Evolutionary conservation across 352 stramenopile species (phyloP).

Genomic region (Phytophthora citricola): DNA sequence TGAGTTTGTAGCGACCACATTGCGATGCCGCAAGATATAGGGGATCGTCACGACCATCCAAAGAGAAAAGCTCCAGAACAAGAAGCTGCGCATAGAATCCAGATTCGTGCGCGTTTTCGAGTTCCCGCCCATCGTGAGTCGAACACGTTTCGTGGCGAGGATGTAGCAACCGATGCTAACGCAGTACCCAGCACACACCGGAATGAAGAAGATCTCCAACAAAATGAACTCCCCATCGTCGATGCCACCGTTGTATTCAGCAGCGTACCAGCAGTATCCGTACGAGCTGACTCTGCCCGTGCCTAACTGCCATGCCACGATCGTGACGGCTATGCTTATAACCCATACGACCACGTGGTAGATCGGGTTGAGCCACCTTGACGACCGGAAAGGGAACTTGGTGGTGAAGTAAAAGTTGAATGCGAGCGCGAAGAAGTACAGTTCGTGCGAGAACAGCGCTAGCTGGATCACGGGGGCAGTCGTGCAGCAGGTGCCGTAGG

Average conservation of each 20-base stretch:
- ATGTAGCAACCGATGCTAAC: slow-evolving; percentile 81
- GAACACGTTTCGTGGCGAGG: slow-evolving; percentile 72
- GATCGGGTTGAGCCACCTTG: slow-evolving; percentile 67
- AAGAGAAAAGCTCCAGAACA: slow-evolving; percentile 76
- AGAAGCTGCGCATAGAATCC: slow-evolving; percentile 79
- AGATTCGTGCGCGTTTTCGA: slow-evolving; percentile 72
- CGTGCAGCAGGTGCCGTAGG: slow-evolving; percentile 67
- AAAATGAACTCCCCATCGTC: slow-evolving; percentile 64
- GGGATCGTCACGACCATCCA: slow-evolving; percentile 74
- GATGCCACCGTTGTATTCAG: slow-evolving; percentile 29
- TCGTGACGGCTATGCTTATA: slow-evolving; percentile 54
- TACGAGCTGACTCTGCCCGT: slow-evolving; percentile 70
- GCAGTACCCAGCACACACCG: slow-evolving; percentile 59
- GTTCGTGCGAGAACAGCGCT: slow-evolving; percentile 76
- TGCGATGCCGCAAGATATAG: slow-evolving; percentile 69
- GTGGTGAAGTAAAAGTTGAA: slow-evolving; percentile 90
- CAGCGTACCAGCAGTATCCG: slow-evolving; percentile 85
- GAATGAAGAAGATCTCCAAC: slow-evolving; percentile 73
- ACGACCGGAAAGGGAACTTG: slow-evolving; percentile 87
- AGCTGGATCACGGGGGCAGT: slow-evolving; percentile 73
- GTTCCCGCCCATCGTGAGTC: slow-evolving; percentile 52
- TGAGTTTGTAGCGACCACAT: slow-evolving; percentile 63
- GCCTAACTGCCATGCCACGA: slow-evolving; percentile 55
- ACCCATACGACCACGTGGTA: slow-evolving; percentile 80
- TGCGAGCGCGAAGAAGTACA: slow-evolving; percentile 88